Conservation (phyloP, 768 basidiomycete genomes). For the Asterophora parasitica region DNA sequence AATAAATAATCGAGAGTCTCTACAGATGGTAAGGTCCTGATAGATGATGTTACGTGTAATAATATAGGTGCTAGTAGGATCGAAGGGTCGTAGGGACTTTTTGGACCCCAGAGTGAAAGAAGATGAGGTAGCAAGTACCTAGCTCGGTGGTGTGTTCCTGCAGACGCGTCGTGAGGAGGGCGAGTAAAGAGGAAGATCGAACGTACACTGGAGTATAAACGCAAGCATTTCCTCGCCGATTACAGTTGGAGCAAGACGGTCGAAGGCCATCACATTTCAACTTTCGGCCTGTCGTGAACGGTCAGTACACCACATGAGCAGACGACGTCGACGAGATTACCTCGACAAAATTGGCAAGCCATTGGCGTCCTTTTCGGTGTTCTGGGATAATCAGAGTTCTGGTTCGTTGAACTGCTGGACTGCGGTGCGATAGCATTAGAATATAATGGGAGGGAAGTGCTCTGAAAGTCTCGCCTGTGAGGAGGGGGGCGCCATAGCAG, state of each 20-base stretch:
- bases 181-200: not conserved
- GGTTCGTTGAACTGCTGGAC: slow-evolving; percentile 3
- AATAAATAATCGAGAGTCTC: not conserved
- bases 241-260: slow-evolving; percentile 64
- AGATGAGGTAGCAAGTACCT: not conserved
- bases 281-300: slow-evolving; percentile 49
- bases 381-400: slow-evolving; percentile 14
- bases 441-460: not conserved
- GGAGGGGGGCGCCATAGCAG: slow-evolving; percentile 12
- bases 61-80: not conserved
- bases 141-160: not conserved
- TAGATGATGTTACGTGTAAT: not conserved
- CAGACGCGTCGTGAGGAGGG: not conserved
- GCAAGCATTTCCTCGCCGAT: slow-evolving; percentile 54
- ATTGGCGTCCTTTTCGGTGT: slow-evolving; percentile 50
- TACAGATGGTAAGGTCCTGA: not conserved
- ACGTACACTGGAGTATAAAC: slow-evolving; percentile 64
- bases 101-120: not conserved
- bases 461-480: slow-evolving; percentile 10
- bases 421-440: not conserved
- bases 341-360: slow-evolving; percentile 74
- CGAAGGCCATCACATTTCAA: slow-evolving; percentile 66
- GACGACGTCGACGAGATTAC: slow-evolving; percentile 26
- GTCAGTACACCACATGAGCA: not conserved
- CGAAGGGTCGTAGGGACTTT: not conserved